These are phyloP conservation scores for Diplosphaera chodatii DNA, from an alignment of 139 green algal genomes.

Conservation along the genomic window DNA sequence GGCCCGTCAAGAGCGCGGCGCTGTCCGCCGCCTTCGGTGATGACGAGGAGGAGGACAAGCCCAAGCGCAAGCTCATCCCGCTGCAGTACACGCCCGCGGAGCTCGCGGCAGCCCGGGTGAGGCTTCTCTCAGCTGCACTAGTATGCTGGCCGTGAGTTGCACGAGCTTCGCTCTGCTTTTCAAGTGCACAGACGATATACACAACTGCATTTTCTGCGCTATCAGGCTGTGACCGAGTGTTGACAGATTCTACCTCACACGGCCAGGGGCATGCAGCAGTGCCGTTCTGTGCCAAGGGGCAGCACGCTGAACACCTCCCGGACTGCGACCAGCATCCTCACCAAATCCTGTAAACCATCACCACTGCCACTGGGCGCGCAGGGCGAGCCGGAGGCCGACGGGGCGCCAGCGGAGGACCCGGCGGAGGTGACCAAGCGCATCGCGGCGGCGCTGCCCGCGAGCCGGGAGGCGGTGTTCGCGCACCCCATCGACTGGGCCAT, in stretches of 20 bases:
- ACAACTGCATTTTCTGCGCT: too few relatives aligned
- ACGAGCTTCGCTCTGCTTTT: too few relatives aligned
- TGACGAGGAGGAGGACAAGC: constrained; percentile 65
- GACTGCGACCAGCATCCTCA: too few relatives aligned
- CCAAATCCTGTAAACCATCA: too few relatives aligned
- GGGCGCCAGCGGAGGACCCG: constrained; percentile 21
- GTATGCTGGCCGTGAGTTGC: too few relatives aligned
- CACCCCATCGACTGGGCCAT: constrained; percentile 69
- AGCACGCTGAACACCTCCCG: too few relatives aligned
- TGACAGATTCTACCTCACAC: too few relatives aligned
- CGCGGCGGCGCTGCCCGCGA: constrained; percentile 74
- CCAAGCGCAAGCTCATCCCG: constrained; percentile 51
- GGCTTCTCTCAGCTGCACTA: too few relatives aligned
- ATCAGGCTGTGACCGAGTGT: too few relatives aligned
- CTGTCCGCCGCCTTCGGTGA: constrained; percentile 48
- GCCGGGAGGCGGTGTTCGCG: constrained; percentile 56
- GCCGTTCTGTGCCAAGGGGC: too few relatives aligned
- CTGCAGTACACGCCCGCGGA: constrained; percentile 79
- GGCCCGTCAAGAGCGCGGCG: neutral
- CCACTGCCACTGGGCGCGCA: neutral
- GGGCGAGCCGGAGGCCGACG: constrained; percentile 1
- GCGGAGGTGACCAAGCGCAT: constrained; percentile 39
- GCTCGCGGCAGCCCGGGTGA: constrained; percentile 29
- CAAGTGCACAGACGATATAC: too few relatives aligned
- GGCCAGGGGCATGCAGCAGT: too few relatives aligned